Conservation (phyloP, 805 yeast species). For the Hanseniaspora pseudoguilliermondii region DNA sequence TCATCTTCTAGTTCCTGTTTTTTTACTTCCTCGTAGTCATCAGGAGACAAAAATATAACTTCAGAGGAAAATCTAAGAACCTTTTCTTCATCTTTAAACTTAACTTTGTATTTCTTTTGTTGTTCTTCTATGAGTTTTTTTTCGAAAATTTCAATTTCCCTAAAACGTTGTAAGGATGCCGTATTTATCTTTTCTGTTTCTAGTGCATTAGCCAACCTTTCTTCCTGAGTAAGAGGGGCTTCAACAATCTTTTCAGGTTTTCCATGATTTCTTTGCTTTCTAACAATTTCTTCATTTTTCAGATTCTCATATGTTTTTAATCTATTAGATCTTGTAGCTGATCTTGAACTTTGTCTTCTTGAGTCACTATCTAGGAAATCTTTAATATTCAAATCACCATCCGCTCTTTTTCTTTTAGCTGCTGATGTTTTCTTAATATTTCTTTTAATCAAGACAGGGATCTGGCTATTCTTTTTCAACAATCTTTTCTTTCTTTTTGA, state of each 20-base stretch:
- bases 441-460: constrained; percentile 24
- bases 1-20: constrained; percentile 25
- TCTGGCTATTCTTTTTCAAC: constrained; percentile 21
- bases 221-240: constrained; percentile 34
- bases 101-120: constrained; percentile 50
- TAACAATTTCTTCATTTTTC: constrained; percentile 52
- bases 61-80: constrained; percentile 15
- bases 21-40: constrained; percentile 32
- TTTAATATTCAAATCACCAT: constrained; percentile 34
- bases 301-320: constrained; percentile 63
- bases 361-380: constrained; percentile 35
- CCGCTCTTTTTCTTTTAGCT: constrained; percentile 18
- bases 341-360: constrained; percentile 65
- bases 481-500: constrained; percentile 13
- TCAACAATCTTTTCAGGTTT: constrained; percentile 25
- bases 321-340: constrained; percentile 64
- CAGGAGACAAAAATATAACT: not conserved
- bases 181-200: constrained; percentile 72
- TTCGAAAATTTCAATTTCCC: constrained; percentile 72
- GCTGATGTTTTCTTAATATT: constrained; percentile 22
- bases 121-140: constrained; percentile 66
- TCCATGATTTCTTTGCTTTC: constrained; percentile 15
- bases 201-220: constrained; percentile 56
- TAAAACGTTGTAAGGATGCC: constrained; percentile 58
- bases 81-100: constrained; percentile 38